These are phyloP conservation scores for Rhizophlyctis rosea DNA, from an alignment of 192 early-diverging fungal species.

Conservation along the genomic window DNA sequence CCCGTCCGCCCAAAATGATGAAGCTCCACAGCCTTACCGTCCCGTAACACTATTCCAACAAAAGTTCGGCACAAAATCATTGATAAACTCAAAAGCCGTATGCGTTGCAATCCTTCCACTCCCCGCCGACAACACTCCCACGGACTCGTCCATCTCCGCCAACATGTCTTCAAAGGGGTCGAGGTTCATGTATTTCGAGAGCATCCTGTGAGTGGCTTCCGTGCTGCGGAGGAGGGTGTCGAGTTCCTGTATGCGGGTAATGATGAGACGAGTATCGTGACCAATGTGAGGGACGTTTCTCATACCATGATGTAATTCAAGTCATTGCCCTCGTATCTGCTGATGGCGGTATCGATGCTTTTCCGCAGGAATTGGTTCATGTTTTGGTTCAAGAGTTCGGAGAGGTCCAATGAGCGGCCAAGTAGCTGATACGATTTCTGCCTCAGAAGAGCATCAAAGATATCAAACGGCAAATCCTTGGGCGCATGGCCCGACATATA, in stretches of 20 bases:
- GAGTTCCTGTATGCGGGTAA: constrained; percentile 32
- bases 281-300: background rate
- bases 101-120: constrained; percentile 48
- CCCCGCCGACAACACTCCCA: constrained; percentile 14
- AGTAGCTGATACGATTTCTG: constrained; percentile 44
- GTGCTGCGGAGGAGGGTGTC: constrained; percentile 37
- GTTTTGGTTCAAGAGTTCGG: constrained; percentile 34
- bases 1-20: no score
- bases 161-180: constrained; percentile 50
- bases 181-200: constrained; percentile 33
- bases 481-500: background rate
- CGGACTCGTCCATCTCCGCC: constrained; percentile 38
- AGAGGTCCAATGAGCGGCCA: constrained; percentile 42
- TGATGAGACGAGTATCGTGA: background rate
- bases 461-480: constrained; percentile 17
- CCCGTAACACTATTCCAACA: constrained; percentile 31
- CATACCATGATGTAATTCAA: constrained; percentile 36
- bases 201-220: constrained; percentile 35
- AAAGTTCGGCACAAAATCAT: constrained; percentile 57
- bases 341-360: constrained; percentile 44
- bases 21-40: constrained; percentile 30
- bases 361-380: constrained; percentile 41
- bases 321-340: constrained; percentile 42
- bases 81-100: constrained; percentile 61
- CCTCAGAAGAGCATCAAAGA: constrained; percentile 33